phyloP scores from a whole-genome alignment of 176 grass and related monocot species.

The Elymus sibiricus region DNA sequence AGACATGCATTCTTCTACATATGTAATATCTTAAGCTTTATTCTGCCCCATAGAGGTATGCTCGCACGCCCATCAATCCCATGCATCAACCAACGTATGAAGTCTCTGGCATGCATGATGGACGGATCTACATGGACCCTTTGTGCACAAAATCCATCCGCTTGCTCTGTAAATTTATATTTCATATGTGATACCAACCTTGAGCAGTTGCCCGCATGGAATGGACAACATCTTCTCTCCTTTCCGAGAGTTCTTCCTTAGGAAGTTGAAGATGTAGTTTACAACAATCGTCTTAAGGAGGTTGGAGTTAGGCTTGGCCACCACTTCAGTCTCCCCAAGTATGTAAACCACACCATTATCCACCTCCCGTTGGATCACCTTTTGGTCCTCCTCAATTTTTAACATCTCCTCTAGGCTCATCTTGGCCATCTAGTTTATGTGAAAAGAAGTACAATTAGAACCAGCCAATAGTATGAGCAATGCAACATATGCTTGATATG shows the following conservation, averaged over 20 bases:
- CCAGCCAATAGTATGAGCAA: not conserved
- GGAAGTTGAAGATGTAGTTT: constrained; percentile 50
- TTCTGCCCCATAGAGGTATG: not conserved
- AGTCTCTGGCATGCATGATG: not conserved
- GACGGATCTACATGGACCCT: not conserved
- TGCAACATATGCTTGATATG: not conserved
- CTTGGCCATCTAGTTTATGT: constrained; percentile 18
- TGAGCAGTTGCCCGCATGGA: constrained; percentile 51
- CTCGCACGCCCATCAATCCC: not conserved
- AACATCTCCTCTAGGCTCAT: constrained; percentile 39
- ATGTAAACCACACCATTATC: constrained; percentile 70
- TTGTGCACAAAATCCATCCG: not conserved
- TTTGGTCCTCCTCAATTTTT: constrained; percentile 39
- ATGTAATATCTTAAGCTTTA: not conserved
- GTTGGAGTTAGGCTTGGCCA: constrained; percentile 33
- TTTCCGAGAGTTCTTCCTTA: constrained; percentile 62
- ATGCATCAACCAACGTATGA: not conserved
- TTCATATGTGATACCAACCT: constrained; percentile 69
- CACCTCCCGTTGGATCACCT: constrained; percentile 46
- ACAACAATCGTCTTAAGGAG: constrained; percentile 55
- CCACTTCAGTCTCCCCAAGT: constrained; percentile 56
- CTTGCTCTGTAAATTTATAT: too few species aligned
- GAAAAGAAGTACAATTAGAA: not conserved
- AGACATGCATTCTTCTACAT: not conserved
- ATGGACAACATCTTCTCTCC: constrained; percentile 57